Base-by-base conservation (phyloP, 2,329 filamentous ascomycete species). In the Penicillium sp. region DNA sequence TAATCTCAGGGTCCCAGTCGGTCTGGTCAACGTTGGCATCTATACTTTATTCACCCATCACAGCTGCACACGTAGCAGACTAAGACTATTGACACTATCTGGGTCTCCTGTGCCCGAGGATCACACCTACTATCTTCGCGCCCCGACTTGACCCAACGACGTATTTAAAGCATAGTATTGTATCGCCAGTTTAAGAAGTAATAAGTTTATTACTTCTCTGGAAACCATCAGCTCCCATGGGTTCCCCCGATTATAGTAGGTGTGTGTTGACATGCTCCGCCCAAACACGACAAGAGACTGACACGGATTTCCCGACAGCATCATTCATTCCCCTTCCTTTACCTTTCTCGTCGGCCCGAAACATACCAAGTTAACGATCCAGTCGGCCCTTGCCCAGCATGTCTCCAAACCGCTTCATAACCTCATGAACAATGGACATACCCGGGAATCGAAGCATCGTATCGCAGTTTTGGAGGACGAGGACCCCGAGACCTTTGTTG, bases 401-500 rank as follows among this genome's bases (percentile, higher is more conserved):
- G 67, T 75, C 54, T 77, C 74, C 23, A 65, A 69, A 25, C 71
- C 71, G 7, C 62, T 78, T 18, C 64, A 69, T 50, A 64, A 70
- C 43, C 60, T 78, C 13, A 70, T 78, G 67, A 73, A 72, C 60
- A 74, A 73, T 56, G 72, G 73, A 37, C 62, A 71, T 23, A 75
- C 74, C 44, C 67, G 70, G 32, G 75, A 78, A 54, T 73, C 74
- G 3, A 67, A 65, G 32, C 68, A 72, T 37, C 65, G 68, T 9
- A 68, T 72, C 28, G 73, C 70, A 10, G 65, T 73, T 15, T 55
- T 75, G 49, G 72, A 75, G 44, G 72, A 77, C 4, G 68, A 75
- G 42, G 73, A 78, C 50, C 74, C 75, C 10, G 70, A 73, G 39
- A 77, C 75, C 1, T 78, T 79, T 50, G 64, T 73, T 25, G 71